Percentiles rank a stretch among this genome's conserved stretches.
These are phyloP conservation scores for Nasturtium officinale DNA, from an alignment of 345 rosid species.

Conservation along the genomic window DNA sequence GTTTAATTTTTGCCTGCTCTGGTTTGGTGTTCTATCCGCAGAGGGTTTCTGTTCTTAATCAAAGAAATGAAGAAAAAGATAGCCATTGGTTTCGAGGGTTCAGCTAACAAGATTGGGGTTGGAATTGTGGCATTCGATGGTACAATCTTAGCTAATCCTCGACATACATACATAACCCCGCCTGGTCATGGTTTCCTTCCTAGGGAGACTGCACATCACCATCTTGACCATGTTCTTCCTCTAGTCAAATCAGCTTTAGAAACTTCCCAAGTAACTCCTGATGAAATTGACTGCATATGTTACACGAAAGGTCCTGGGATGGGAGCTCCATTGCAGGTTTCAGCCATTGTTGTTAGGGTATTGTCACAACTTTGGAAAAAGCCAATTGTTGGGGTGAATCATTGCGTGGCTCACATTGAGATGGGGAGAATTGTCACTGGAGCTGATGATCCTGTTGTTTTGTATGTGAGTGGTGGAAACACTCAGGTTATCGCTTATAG, in stretches of 20 bases:
- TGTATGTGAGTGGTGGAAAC: slow-evolving; percentile 98
- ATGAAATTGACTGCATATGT: slow-evolving; percentile 85
- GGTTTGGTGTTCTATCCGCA: slow-evolving; percentile 5
- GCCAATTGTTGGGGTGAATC: slow-evolving; percentile 85
- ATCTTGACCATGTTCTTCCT: slow-evolving; percentile 83
- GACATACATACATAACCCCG: slow-evolving; percentile 93
- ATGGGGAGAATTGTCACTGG: slow-evolving; percentile 97
- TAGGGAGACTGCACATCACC: slow-evolving; percentile 93
- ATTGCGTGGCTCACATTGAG: slow-evolving; percentile 98
- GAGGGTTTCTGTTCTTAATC: background rate
- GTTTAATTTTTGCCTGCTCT: background rate
- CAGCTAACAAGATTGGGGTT: slow-evolving; percentile 92
- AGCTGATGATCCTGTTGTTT: slow-evolving; percentile 86
- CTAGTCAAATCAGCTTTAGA: slow-evolving; percentile 69
- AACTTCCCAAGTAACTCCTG: slow-evolving; percentile 61
- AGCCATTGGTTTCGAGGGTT: slow-evolving; percentile 92
- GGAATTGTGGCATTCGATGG: slow-evolving; percentile 88
- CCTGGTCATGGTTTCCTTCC: slow-evolving; percentile 99
- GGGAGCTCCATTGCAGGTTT: slow-evolving; percentile 92
- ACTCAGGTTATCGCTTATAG: slow-evolving; percentile 98
- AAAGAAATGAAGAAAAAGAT: slow-evolving; percentile 66
- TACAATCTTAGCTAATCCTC: slow-evolving; percentile 82
- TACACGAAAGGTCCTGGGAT: slow-evolving; percentile 96
- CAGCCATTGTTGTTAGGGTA: slow-evolving; percentile 74
- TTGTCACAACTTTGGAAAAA: slow-evolving; percentile 93